Base-by-base conservation (phyloP, 2,329 filamentous ascomycete species). In the Monilinia fructicola region DNA sequence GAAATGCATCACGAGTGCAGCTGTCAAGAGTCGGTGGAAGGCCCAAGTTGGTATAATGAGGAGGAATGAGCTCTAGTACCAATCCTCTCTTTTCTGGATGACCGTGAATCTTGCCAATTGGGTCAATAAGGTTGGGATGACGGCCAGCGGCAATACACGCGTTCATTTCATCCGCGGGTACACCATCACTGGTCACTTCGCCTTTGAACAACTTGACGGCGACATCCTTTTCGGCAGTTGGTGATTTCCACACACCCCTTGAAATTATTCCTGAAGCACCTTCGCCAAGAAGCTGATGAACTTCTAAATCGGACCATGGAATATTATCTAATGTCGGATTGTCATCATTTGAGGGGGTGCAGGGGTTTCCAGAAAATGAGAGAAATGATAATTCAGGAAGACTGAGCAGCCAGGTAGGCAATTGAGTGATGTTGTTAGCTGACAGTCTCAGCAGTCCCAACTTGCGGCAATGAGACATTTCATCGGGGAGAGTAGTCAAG, bases 171-270 rank as follows among this genome's bases (percentile, higher is more conserved):
- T 83, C 81, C n/a, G 76, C 72, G 0, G 82, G 81, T 6, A 78
- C 79, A 18, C 82, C 81, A 68, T 83, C 81, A 69, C 78, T 81
- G 11, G 81, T 81, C 14, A 82, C 74, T 11, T 77, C 74, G n/a
- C 81, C 81, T 52, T 78, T 79, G 74, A 83, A 83, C 9, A 83
- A 73, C 70, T 83, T 83, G 72, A 83, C 76, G 2, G 81, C 81
- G 0, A 83, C 81, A 16, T 79, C 74, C 46, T 78, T 76, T 35
- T 73, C 71, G 14, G 28, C 16, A 4, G 73, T 71, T 12, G 69
- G 71, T 2, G 70, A 69, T 35, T 74, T 76, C 78, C 79, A 80
- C 3, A 73, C 65, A 1, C 77, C 81, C 59, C 77, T 78, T 26
- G 76, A 81, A 63, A 82, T 82, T 23, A 81, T 73, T 3, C 80